Conservation (phyloP, 768 basidiomycete genomes). For the Asterophora parasitica region DNA sequence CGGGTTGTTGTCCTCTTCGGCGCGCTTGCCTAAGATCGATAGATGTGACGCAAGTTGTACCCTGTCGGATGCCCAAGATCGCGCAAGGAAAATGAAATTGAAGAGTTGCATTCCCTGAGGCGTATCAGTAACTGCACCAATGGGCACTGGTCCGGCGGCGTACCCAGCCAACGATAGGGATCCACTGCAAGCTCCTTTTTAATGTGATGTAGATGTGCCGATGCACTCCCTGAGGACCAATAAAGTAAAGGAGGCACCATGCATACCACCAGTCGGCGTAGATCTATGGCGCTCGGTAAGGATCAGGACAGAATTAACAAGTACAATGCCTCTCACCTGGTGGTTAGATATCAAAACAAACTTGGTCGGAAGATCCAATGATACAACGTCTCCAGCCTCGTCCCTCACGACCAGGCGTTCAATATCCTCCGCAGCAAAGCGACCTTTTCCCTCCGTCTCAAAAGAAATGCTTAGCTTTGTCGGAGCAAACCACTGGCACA, state of each 20-base stretch:
- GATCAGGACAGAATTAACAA: background rate
- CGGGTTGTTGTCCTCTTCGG: constrained; percentile 64
- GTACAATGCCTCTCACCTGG: constrained; percentile 49
- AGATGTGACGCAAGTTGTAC: constrained; percentile 61
- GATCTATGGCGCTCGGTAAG: constrained; percentile 35
- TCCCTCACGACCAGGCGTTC: constrained; percentile 54
- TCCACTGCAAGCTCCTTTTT: constrained; percentile 81
- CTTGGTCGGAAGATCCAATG: constrained; percentile 70
- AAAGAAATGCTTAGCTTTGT: constrained; percentile 70
- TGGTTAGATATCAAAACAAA: constrained; percentile 90
- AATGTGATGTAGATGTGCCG: constrained; percentile 83
- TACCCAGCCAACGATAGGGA: constrained; percentile 90
- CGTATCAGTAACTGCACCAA: background rate
- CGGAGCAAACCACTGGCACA: constrained; percentile 81
- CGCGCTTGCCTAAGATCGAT: constrained; percentile 60
- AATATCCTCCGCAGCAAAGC: constrained; percentile 56
- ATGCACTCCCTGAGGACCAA: constrained; percentile 54
- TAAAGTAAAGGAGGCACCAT: constrained; percentile 78
- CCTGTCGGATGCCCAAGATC: constrained; percentile 87
- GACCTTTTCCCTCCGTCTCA: constrained; percentile 63
- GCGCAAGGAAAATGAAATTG: constrained; percentile 87
- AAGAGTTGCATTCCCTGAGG: constrained; percentile 90
- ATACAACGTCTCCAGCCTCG: constrained; percentile 47
- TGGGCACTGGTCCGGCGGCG: background rate
- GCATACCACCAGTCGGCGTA: constrained; percentile 88